Evolutionary conservation across 2,329 filamentous ascomycete genomes (phyloP), one percentile per base, ranked within the genome.

Genomic region (Allantophomopsis cytisporea): DNA sequence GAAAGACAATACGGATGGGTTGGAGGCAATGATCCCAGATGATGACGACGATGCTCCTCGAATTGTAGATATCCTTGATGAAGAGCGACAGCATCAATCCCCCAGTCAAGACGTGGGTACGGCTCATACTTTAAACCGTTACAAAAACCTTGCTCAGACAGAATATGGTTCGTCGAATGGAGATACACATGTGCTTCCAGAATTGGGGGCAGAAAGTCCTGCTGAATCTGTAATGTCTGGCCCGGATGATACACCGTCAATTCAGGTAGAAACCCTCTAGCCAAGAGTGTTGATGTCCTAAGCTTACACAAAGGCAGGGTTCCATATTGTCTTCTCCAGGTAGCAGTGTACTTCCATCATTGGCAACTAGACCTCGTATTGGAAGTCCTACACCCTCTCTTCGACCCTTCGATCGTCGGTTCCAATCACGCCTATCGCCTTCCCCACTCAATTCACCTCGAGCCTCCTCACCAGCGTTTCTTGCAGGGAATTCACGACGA

Each of bases 351-450:
- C 69, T 86, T 20, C 76, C 79, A 4, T 79, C 80, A 30, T 67
- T 80, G 43, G 76, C 76, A 48, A 80, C 80, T 13, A 71, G 81
- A 42, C 70, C 76, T 15, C 70, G 76, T 44, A 60, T 82, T 31
- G 63, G 62, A 47, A 86, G 81, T 49, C 80, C 85, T 12, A 84
- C 82, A 13, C 83, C 83, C 15, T 87, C 85, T 13, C 82, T 95
- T 51, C 78, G 89, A 53, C 89, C 91, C 4, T 98, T 98, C 58
- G 91, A 98, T 56, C 78, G 86, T 46, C 79, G 91, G 41, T 98
- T 98, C 60, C 87, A 93, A 56, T 89, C 89, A 13, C 80, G 88
- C 36, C 75, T 95, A 46, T 67, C 55, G 33, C 46, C 70, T 43
- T 75, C 80, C 12, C 73, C 71, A 23, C 56, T 70, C 17, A 55